Evolutionary conservation across 2,329 filamentous ascomycete species (phyloP).

Genomic region (Monosporascus sp.): DNA sequence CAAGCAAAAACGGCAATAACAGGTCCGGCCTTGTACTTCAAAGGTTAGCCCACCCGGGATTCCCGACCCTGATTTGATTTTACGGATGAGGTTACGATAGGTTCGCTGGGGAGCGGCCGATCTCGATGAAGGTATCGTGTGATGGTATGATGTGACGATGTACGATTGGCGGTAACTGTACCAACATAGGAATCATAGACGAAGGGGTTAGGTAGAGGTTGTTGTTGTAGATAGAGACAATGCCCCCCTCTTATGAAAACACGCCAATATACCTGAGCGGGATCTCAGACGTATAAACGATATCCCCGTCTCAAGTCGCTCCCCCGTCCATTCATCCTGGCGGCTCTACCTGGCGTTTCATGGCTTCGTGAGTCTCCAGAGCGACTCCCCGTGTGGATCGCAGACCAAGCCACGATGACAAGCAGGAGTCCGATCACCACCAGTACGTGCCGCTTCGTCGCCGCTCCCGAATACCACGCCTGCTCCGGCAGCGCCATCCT

Average conservation of each 20-base stretch:
- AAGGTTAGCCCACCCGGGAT: too few species aligned
- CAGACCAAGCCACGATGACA: conserved; percentile 13
- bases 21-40: not conserved
- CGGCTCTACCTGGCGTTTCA: too few species aligned
- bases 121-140: not conserved
- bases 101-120: too few species aligned
- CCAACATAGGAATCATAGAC: conserved; percentile 10
- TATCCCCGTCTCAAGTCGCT: not conserved
- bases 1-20: not conserved
- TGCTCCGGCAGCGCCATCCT: not conserved
- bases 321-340: too few species aligned
- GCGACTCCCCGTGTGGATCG: conserved; percentile 4
- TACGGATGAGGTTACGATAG: too few species aligned
- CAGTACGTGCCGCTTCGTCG: conserved; percentile 24
- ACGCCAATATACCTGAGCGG: not conserved
- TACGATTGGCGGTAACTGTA: conserved; percentile 2
- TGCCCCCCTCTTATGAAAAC: conserved; percentile 2
- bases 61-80: too few species aligned
- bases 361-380: not conserved
- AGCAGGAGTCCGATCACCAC: conserved; percentile 27
- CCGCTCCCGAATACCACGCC: conserved; percentile 7
- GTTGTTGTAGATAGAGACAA: conserved; percentile 6
- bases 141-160: conserved; percentile 7
- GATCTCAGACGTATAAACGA: not conserved
- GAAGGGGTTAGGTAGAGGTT: not conserved